Evolutionary conservation across 768 basidiomycete genomes (phyloP), one percentile per base, ranked within the genome.

Genomic region (Suillus ampliporus): DNA sequence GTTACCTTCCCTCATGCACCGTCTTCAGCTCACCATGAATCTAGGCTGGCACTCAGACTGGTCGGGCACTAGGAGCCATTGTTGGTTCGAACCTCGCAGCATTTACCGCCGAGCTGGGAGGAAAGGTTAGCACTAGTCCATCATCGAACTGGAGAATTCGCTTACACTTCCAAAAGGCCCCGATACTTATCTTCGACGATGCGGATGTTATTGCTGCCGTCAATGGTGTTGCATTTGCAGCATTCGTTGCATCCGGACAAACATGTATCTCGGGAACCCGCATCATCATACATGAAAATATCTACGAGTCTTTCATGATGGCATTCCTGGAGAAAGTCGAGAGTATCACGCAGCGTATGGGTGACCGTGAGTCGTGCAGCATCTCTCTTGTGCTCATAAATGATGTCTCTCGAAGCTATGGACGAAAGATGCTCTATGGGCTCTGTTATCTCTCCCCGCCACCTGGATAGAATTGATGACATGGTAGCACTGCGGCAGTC

Each of bases 221-320:
- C 23, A 94, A 95, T 65, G 94, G 94, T 19, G 86, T 85, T 7
- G 89, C 91, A 0, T 95, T 95, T 69, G 89, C 92, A 11, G 86
- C 89, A 1, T 95, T 95, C 68, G 79, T 95, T 56, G 94, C 94
- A 1, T 92, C 91, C 26, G 94, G 94, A 4, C 94, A 95, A 77
- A 94, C 93, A 10, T 94, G 93, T 63, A 89, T 95, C n/a, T 94
- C 93, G 2, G 93, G 92, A n/a, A 88, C 92, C 14, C 85, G 93
- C n/a, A 79, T 95, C 21, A 79, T 94, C 5, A 76, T 95, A 8
- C 92, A 94, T 61, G 84, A 86, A 47, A 72, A 75, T 10, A 81
- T 94, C 51, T 93, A 92, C 65, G 84, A 91, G 50, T 73, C 75
- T 3, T 94, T 95, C 74, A 81, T 93, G 79, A 68, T 73, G 8